Base-by-base conservation (phyloP, 768 basidiomycete species). In the Pleurotus citrinopileatus region DNA sequence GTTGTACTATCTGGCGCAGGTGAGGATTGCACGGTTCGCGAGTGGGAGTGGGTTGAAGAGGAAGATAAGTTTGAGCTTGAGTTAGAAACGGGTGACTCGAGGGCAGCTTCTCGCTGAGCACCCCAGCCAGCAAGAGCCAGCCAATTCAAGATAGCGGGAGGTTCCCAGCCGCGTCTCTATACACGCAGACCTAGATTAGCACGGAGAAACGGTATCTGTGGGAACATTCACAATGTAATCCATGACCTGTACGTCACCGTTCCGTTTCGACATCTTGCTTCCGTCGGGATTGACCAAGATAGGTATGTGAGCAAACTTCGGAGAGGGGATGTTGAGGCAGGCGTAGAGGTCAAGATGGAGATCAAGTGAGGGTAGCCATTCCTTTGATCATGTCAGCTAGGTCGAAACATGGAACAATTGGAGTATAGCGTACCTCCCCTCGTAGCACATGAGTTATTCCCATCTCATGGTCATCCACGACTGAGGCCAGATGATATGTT, bases 391-490 rank as follows among this genome's bases (percentile, higher is more conserved):
- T 45, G 59, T 48, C 45, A 26, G 10, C 19, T 22, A 43, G 15
- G 22, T 22, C 38, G 22, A 38, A 3, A 7, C 23, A 28, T 22
- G 27, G 40, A 12, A n/a, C 4, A 5, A 4, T 8, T 36, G 13
- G 17, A 4, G 22, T 6, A 27, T 2, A 17, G 59, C 76, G 25
- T 54, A 87, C 94, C 80, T 98, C 95, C 46, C 97, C 97, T 23
- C 97, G 83, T 1, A 98, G 71, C 3, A 98, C 95, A 69, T 98
- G 97, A 0, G 94, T 92, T 20, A 99, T 92, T 0, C 86, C 87
- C 97, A 99, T 99, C 61, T 87, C 84, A 61, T 94, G 84, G 69
- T 99, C 97, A 60, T 99, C 97, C 0, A 96, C 92, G 0, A 98
- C 92, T 19, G 87, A 94, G 0, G 97, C 96, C 3, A 99, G 80